Base-by-base conservation (phyloP, 495 filamentous ascomycete species). In the Filosporella fistucella region DNA sequence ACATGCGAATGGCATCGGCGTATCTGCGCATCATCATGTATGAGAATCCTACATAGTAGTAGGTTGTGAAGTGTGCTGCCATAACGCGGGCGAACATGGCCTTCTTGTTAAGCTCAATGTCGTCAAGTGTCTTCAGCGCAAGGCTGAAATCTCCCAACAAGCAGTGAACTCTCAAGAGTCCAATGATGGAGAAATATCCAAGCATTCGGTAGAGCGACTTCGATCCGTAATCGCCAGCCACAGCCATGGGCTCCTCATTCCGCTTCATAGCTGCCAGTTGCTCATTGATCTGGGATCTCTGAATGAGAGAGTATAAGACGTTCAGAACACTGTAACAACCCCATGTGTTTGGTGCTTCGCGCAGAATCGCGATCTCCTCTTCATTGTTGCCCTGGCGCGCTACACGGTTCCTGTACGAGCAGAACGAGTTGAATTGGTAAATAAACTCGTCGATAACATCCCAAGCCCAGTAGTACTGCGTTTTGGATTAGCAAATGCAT, bases 11-110 rank as follows among this genome's bases (percentile, higher is more conserved):
- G 66, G 93, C 93, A 64, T 98, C 93, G 69, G 88, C 89, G 63
- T 98, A 98, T 63, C 93, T 87, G 67, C 91, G 89, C 88, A 96
- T 91, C 93, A 98, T 98, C 93, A 98, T 97, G 81, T 98, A 98
- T 57, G 88, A 94, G 82, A 98, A 97, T 46, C 93, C 93, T 55
- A 97, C 91, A 65, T 97, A 98, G 82, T 98, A 98, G 79, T 98
- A 98, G 50, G 93, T 98, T 41, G 91, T 96, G 76, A 98, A 97
- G 72, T 98, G 94, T 45, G 93, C 93, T 41, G 93, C 94, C 93
- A 97, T 97, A 60, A 97, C 94, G 42, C 94, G 87, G 52, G 93
- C 93, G 67, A 98, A 98, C 87, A 96, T 96, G 55, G 94, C 91
- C 76, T 97, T 97, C 81, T 97, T 97, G 78, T 96, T 97, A 59